Base-by-base conservation (phyloP, 2,329 filamentous ascomycete species). In the Cytospora piceicola region DNA sequence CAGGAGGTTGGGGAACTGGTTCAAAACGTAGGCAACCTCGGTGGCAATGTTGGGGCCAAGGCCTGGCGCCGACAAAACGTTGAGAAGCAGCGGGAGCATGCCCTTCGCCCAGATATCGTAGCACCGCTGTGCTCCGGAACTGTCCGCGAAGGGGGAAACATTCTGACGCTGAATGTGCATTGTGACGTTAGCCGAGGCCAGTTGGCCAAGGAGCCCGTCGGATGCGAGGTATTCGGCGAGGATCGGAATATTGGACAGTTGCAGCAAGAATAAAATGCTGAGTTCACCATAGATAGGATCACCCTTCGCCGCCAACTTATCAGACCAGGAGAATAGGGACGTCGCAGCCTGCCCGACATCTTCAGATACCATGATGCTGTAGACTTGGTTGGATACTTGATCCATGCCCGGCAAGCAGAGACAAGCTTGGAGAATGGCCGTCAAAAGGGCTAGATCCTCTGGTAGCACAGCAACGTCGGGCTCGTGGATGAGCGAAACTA, bases 221-320 rank as follows among this genome's bases (percentile, higher is more conserved):
- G 93, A 89, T 0, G 94, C 95, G 71, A 99, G 88, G 69, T 95
- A 91, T 75, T 98, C 94, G 3, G 95, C 94, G 60, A 98, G 84
- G 22, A 87, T 78, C 0, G 91, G 90, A 17, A 98, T 84, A 17
- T 87, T 89, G 1, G 94, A 97, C 15, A 99, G 84, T 70, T 96
- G 92, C 27, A 97, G 87, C 17, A 99, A 83, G 77, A 98, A 96
- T 30, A 94, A 84, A 51, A 97, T 85, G 72, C 91, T 92, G n/a
- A 97, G 85, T 74, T 97, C 94, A 69, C 94, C 95, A 76, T 97
- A 98, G 34, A 98, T 82, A 0, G 95, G 94, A 74, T 98, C 94
- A 32, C 89, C 88, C 64, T 90, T 85, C 42, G 90, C 84, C 0
- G 90, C 86, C 29, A 98, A 83, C 70, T 90, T 88, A 76, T 98